phyloP scores from a whole-genome alignment of 2,329 filamentous ascomycete species.

The Oidium heveae region DNA sequence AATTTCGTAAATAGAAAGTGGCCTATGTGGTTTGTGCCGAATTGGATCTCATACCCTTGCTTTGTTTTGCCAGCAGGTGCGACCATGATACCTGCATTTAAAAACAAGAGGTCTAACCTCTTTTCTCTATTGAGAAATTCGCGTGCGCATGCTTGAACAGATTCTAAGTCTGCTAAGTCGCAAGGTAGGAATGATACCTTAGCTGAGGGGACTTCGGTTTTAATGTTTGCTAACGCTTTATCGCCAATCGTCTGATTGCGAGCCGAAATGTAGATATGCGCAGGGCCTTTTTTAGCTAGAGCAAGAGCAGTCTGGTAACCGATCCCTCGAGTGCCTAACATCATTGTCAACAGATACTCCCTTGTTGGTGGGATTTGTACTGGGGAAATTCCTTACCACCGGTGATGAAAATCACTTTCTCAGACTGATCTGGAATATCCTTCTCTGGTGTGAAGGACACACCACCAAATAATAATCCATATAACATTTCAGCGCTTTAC shows the following conservation, averaged over 20 bases:
- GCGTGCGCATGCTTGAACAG: conserved; percentile 18
- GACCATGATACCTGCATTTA: conserved; percentile 22
- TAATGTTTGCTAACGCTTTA: conserved; percentile 5
- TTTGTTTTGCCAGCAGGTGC: conserved; percentile 15
- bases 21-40: conserved; percentile 24
- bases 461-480: background rate
- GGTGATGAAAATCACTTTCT: conserved; percentile 3
- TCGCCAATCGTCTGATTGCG: conserved; percentile 15
- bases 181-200: conserved; percentile 6
- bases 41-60: conserved; percentile 24
- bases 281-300: conserved; percentile 17
- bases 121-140: conserved; percentile 14
- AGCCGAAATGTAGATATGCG: conserved; percentile 16
- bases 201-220: conserved; percentile 2
- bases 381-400: conserved; percentile 1
- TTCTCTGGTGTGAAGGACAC: conserved; percentile 1
- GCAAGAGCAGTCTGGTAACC: conserved; percentile 18
- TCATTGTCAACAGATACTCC: background rate
- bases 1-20: conserved; percentile 20
- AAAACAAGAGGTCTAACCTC: conserved; percentile 21
- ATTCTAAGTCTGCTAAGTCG: conserved; percentile 21
- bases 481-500: background rate
- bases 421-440: conserved; percentile 1
- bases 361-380: background rate
- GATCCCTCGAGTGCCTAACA: conserved; percentile 20